A percentile compares a stretch with the other conserved stretches of the same genome.
These are phyloP conservation scores for Boletus subparvulus DNA, from an alignment of 768 basidiomycete genomes.

Conservation along the genomic window DNA sequence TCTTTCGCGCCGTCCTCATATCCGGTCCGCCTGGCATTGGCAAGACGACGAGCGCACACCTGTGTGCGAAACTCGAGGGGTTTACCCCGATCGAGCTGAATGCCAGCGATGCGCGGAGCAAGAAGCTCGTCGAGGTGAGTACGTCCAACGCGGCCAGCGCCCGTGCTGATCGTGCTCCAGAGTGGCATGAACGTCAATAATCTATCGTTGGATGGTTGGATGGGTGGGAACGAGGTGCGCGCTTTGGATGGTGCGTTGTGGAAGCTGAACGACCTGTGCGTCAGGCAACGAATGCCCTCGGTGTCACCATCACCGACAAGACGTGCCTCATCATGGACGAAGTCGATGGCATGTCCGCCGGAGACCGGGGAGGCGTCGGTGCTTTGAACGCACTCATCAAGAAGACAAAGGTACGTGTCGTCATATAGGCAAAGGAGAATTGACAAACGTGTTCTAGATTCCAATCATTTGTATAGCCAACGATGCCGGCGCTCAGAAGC, in stretches of 20 bases:
- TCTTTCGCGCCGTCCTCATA: conserved; percentile 84
- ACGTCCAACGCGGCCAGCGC: neutral
- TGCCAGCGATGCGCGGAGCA: conserved; percentile 92
- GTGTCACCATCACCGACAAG: conserved; percentile 72
- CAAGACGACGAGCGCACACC: conserved; percentile 94
- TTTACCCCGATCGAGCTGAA: conserved; percentile 95
- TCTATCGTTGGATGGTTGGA: conserved; percentile 82
- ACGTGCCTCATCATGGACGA: conserved; percentile 98
- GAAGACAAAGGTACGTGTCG: too few species aligned
- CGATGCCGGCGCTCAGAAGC: conserved; percentile 80
- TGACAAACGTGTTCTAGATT: conserved; percentile 49
- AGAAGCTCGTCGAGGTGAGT: conserved; percentile 89
- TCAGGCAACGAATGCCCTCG: conserved; percentile 63
- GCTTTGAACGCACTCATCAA: too few species aligned
- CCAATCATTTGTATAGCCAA: conserved; percentile 99
- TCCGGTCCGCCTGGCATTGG: conserved; percentile 96
- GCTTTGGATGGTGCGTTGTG: conserved; percentile 21
- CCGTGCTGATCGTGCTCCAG: conserved; percentile 37
- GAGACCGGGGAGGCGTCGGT: conserved; percentile 96
- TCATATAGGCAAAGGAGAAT: too few species aligned
- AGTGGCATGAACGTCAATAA: conserved; percentile 90
- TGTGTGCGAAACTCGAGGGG: conserved; percentile 87
- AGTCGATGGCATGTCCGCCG: conserved; percentile 98
- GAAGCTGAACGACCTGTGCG: neutral
- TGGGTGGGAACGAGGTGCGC: conserved; percentile 58